Percentiles rank a stretch among this genome's conserved stretches.
These are phyloP conservation scores for Epichloe coenophiala DNA, from an alignment of 2,329 filamentous ascomycete genomes.

Conservation along the genomic window DNA sequence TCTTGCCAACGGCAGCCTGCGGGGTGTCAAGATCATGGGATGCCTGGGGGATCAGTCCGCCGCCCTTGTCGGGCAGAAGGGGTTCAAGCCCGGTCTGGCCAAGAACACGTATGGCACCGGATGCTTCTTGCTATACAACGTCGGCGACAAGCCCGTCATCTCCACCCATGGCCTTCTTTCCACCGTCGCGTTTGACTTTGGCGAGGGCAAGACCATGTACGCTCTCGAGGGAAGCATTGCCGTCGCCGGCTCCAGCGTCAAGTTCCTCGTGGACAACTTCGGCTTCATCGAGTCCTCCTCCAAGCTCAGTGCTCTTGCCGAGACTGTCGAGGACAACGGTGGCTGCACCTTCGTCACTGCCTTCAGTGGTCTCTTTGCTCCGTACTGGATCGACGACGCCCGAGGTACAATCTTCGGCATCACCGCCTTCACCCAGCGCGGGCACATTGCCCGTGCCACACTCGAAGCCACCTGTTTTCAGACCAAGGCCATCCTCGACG, in stretches of 20 bases:
- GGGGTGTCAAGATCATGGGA: conserved; percentile 58
- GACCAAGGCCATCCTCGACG: conserved; percentile 67
- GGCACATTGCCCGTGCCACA: conserved; percentile 67
- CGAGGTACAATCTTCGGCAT: conserved; percentile 70
- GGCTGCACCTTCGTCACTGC: conserved; percentile 68
- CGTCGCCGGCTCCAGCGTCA: conserved; percentile 63
- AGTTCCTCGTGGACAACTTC: conserved; percentile 48
- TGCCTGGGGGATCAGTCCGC: conserved; percentile 78
- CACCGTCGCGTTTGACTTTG: conserved; percentile 68
- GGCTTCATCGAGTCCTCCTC: conserved; percentile 37
- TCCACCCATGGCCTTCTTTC: conserved; percentile 64
- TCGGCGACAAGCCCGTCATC: conserved; percentile 65
- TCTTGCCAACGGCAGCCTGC: conserved; percentile 45
- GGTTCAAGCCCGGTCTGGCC: conserved; percentile 59
- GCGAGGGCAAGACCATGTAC: conserved; percentile 52
- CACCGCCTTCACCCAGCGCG: conserved; percentile 61
- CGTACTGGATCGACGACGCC: conserved; percentile 77
- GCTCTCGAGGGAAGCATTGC: conserved; percentile 67
- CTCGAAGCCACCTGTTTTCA: conserved; percentile 74
- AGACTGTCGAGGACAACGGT: conserved; percentile 50
- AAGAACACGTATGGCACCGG: conserved; percentile 84
- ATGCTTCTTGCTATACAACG: conserved; percentile 75
- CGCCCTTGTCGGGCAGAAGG: conserved; percentile 67
- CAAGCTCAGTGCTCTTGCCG: conserved; percentile 30
- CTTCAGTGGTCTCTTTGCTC: conserved; percentile 68